phyloP scores from a whole-genome alignment of 768 basidiomycete species.

The Tylopilus intermedius region DNA sequence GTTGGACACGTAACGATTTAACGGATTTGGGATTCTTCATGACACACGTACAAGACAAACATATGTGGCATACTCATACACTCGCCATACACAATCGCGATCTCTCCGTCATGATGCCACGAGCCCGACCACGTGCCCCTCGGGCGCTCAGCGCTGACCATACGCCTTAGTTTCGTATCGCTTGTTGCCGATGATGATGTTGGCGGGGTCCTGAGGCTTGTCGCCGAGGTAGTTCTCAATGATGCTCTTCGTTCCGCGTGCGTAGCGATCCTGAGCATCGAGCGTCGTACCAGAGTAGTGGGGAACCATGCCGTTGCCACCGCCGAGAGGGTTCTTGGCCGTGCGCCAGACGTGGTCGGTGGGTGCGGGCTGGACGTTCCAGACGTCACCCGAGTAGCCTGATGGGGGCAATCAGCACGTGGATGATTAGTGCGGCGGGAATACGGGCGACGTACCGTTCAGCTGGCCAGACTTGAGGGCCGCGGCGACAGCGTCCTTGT shows the following conservation, averaged over 20 bases:
- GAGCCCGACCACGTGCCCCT: background rate
- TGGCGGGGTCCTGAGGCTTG: slow-evolving; percentile 67
- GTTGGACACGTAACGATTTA: background rate
- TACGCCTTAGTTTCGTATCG: slow-evolving; percentile 47
- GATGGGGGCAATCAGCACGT: background rate
- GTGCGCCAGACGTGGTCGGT: slow-evolving; percentile 83
- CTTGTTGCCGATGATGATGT: slow-evolving; percentile 73
- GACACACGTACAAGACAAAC: background rate
- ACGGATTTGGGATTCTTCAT: background rate
- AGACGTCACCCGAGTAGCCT: slow-evolving; percentile 57
- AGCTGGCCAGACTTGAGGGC: slow-evolving; percentile 77
- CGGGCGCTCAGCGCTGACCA: slow-evolving; percentile 20
- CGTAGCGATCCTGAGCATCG: slow-evolving; percentile 86
- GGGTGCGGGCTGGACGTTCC: slow-evolving; percentile 86
- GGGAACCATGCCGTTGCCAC: slow-evolving; percentile 87
- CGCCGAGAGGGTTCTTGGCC: slow-evolving; percentile 73
- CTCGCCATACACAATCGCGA: background rate
- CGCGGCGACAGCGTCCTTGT: slow-evolving; percentile 72
- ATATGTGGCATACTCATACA: background rate
- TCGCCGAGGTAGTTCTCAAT: slow-evolving; percentile 61
- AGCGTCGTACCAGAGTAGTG: slow-evolving; percentile 87
- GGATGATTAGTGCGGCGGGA: background rate
- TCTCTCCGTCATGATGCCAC: background rate
- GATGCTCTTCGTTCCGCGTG: slow-evolving; percentile 63
- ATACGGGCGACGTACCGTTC: slow-evolving; percentile 36